Conservation (phyloP, 208 protist species). For the Trichomonas gallinae region DNA sequence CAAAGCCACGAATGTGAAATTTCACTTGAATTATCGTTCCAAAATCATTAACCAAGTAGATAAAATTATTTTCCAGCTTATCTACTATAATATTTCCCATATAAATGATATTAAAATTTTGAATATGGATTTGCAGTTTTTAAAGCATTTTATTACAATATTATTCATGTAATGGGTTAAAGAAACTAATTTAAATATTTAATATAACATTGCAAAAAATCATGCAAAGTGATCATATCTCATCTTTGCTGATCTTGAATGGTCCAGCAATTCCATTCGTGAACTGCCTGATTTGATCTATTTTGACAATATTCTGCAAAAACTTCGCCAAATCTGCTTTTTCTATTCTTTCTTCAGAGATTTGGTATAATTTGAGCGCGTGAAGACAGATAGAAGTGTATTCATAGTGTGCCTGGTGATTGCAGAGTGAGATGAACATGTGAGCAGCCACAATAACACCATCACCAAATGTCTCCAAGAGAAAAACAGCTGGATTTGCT, state of each 20-base stretch:
- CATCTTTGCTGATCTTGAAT: not conserved
- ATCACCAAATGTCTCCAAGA: not conserved
- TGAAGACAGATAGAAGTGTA: not conserved
- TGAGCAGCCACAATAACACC: not conserved
- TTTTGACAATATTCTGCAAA: not conserved
- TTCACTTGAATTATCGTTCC: too few relatives aligned
- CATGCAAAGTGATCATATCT: not conserved
- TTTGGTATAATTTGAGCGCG: not conserved
- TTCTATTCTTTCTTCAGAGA: not conserved
- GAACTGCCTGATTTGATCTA: not conserved
- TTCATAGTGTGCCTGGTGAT: not conserved
- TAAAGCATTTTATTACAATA: too few relatives aligned
- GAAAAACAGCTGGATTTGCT: not conserved
- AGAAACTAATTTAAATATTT: too few relatives aligned
- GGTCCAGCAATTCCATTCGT: not conserved
- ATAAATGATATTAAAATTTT: too few relatives aligned
- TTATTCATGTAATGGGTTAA: too few relatives aligned
- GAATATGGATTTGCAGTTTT: too few relatives aligned
- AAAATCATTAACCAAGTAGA: too few relatives aligned
- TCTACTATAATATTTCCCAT: too few relatives aligned
- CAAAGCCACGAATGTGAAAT: too few relatives aligned
- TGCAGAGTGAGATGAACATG: not conserved
- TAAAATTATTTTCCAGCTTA: too few relatives aligned
- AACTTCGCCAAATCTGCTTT: not conserved
- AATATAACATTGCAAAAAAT: too few relatives aligned